Evolutionary conservation across 116 monocot genomes (phyloP), one percentile per base, ranked within the genome.

Genomic region (Posidonia oceanica): DNA sequence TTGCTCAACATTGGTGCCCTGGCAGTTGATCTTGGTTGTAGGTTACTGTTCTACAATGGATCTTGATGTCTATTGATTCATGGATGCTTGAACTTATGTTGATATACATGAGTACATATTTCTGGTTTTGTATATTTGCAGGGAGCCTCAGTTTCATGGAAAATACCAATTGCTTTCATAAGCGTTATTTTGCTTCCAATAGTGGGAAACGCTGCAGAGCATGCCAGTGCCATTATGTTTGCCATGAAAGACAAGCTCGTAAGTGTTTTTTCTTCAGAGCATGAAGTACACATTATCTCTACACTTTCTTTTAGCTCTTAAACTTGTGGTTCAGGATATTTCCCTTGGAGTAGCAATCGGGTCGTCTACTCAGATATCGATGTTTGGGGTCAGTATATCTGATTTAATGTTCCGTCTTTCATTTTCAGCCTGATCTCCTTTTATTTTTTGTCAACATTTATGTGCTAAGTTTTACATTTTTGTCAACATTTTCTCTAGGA

Each of bases 221-320:
- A 95, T 79, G 88, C 88, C n/a, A 84, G 88, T 69, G 95, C 95
- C 14, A 67, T 91, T 18, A 79, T 91, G 77, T 88, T 95, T 77
- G 91, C 91, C 42, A 81, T 91, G 82, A 95, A 95, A 80, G 86
- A 95, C 72, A 91, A 95, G 59, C 83, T 95, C 69, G 95, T 95
- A 82, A 82, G 79, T 15, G 38, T 4, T 6, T 36, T 23, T 11
- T 13, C 17, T 36, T 36, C 23, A 62, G 12, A 62, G 22, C 8
- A 62, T 1, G 7, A 38, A 36, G 22, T 36, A 3, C 22, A 36
- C 3, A 62, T 7, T 3, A 58, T 20, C 20, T 58, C 17, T 15
- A 58, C 14, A 18, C 5, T 58, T 58, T 17, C 21, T 14, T 58
- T 58, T 0, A 58, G 5, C 12, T 18, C 58, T 58, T 14, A 18